Base-by-base conservation (phyloP, 441 rosid species). In the Adansonia grandidieri region DNA sequence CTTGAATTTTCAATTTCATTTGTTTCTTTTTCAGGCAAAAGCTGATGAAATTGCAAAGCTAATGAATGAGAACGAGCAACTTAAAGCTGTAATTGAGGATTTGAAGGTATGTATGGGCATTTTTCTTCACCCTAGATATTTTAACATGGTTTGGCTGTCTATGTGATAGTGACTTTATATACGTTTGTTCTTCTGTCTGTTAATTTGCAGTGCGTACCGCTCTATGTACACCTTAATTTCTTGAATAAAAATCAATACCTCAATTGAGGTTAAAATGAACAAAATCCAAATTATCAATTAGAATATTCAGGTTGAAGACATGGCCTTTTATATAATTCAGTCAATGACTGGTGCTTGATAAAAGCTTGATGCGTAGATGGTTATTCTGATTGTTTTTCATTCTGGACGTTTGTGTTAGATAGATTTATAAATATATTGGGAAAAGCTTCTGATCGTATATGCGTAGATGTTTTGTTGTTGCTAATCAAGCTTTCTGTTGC, bases 21-120 rank as follows among this genome's bases (percentile, higher is more conserved):
- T 61, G 32, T 60, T 63, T 63, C 65, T 69, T 79, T 87, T 72
- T 66, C 86, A 97, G 98, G 97, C 99, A 83, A 97, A 97, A 85
- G 98, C 99, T 82, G 99, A 97, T 89, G 99, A 95, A 85, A 97
- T 97, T 74, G 97, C 98, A 5, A 97, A 88, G 80, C 71, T 92
- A 86, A 94, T 94, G 98, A 94, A 92, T 84, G 98, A 97, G 85
- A 97, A 97, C 82, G 99, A 97, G 89, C 92, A 93, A 79, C 91
- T 93, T 79, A 97, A 94, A 90, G 80, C 83, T 77, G 86, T 88
- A 65, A 86, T 86, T 77, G 94, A 89, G 80, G 95, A 95, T 78
- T 87, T 95, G 86, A 94, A 97, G 98, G 99, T 97, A 82, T 70
- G 75, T 78, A 72, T 17, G 2, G 60, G 44, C 75, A 37, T 37